Evolutionary conservation across 1,284 basidiomycete species (phyloP), one percentile per base, ranked within the genome.

Genomic region (Neolentinus lepideus): DNA sequence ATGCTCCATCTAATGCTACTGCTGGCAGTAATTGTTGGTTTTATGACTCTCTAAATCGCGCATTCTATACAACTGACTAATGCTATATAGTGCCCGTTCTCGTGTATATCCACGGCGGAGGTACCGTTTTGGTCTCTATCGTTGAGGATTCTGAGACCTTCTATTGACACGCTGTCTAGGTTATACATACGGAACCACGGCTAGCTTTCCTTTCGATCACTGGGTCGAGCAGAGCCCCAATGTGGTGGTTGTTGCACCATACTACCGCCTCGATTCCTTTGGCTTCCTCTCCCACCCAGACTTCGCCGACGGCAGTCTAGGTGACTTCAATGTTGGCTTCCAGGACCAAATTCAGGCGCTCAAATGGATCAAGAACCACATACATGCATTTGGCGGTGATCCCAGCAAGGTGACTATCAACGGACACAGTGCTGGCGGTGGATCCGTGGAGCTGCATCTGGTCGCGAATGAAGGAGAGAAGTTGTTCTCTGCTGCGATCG

Each of bases 71-170:
- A 10, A 12, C 24, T 14, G 43, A 26, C 54, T 27, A 12, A 21
- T 14, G 25, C 36, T 25, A 38, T 29, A 24, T 21, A 80, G 79
- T 83, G 16, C 84, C 84, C 0, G 84, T 87, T 1, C 67, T 89
- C 27, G 77, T 83, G 2, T 88, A 84, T 62, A 81, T 85, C 33
- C 84, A 88, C 59, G 85, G 84, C 12, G 84, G 85, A 64, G 79
- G 79, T 77, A 53, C 53, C 62, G 56, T 16, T 21, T 21, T 43
- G 31, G 26, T 50, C 52, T 56, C 51, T 56, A 22, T 21, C n/a
- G n/a, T n/a, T n/a, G n/a, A n/a, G n/a, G n/a, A n/a, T n/a, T n/a
- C n/a, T n/a, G n/a, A n/a, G n/a, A n/a, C 16, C 21, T 26, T 27
- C n/a, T 11, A 14, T 43, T 31, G 29, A 31, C 29, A 27, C 27